Evolutionary conservation across 139 green algal genomes (phyloP).

Genomic region (Chlamydomonas asymmetrica): DNA sequence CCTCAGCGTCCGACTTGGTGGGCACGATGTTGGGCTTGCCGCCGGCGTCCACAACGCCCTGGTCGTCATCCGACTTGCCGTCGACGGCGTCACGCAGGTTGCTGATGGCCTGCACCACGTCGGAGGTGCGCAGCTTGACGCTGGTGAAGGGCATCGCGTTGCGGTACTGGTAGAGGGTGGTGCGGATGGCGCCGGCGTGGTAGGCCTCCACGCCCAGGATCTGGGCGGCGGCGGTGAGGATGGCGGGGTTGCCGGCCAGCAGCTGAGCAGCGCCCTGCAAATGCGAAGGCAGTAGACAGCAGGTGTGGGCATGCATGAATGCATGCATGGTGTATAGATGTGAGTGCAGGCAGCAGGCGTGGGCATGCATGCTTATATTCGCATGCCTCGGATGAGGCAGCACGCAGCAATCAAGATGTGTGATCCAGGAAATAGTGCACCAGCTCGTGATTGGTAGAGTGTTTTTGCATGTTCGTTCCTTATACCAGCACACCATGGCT

Average conservation of each 20-base stretch:
- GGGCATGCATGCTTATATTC: no score
- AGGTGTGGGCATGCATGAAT: no score
- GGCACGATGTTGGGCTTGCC: background rate
- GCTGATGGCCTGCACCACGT: constrained; percentile 41
- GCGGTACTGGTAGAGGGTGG: constrained; percentile 9
- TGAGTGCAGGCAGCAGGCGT: background rate
- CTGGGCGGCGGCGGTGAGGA: constrained; percentile 39
- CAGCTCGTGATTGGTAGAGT: no score
- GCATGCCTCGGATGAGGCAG: no score
- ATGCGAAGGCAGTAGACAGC: background rate
- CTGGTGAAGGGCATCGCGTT: constrained; percentile 1
- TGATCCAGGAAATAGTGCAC: no score
- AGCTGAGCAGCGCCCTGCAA: constrained; percentile 26
- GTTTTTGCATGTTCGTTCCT: no score
- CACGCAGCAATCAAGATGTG: no score
- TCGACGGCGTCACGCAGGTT: constrained; percentile 37
- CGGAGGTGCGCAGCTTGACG: background rate
- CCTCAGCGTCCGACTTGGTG: constrained; percentile 16
- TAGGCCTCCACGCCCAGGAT: constrained; percentile 60
- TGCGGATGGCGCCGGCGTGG: constrained; percentile 51
- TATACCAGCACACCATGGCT: no score
- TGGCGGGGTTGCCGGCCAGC: constrained; percentile 20
- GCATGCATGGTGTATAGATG: background rate
- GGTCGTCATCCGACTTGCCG: constrained; percentile 29
- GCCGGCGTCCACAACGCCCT: background rate